Base-by-base conservation (phyloP, 148 eudicot species). In the Silene latifolia region DNA sequence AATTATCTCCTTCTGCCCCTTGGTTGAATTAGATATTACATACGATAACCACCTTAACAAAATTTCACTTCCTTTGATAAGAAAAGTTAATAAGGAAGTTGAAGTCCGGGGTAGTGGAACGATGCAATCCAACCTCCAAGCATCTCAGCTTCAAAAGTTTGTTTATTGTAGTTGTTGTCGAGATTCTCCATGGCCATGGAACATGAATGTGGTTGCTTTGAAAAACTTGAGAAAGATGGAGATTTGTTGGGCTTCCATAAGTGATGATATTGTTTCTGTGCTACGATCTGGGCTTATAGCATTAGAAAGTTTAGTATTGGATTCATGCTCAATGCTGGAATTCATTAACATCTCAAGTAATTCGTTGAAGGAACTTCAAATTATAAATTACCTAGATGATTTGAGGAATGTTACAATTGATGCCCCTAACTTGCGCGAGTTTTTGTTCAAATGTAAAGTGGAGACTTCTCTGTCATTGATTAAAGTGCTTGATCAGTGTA, bases 171-270 rank as follows among this genome's bases (percentile, higher is more conserved):
- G 23, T 35, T 48, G 13, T 48, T 48, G 54, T 48, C 39, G 4
- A 13, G 54, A 48, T 48, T 47, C 7, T 15, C 1, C 51, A 0
- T 32, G 47, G 69, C 39, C n/a, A n/a, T n/a, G n/a, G n/a, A n/a
- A n/a, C n/a, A n/a, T n/a, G n/a, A n/a, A n/a, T n/a, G n/a, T n/a
- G 13, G 8, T 1, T 20, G 63, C 51, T 39, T 18, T 65, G 69
- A 65, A 65, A 42, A 65, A 65, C 21, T 65, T 65, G 69, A 65
- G 12, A 65, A 32, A 29, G 21, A 6, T 65, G 69, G 69, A 65
- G 21, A 65, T 65, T 65, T 6, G 7, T 32, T 6, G 29, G 20
- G 27, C 29, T 21, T 3, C 12, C 21, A 61, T 61, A 23, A 23
- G 9, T 1, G 47, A 35, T 14, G 69, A 65, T 65, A 17, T 35